Base-by-base conservation (phyloP, 2,329 filamentous ascomycete genomes). In the Curvularia sp. region DNA sequence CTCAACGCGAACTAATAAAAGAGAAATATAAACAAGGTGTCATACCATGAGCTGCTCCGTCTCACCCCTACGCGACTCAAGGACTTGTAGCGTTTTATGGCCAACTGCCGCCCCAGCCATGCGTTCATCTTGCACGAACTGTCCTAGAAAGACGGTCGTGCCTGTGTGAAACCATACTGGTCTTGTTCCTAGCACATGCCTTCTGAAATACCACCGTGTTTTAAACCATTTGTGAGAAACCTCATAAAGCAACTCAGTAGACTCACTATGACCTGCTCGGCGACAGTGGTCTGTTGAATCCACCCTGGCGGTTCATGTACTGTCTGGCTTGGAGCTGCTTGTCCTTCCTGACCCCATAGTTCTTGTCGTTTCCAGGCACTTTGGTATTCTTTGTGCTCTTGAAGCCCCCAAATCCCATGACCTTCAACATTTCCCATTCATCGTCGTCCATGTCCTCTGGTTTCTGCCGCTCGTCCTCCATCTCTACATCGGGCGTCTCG, bases 261-360 rank as follows among this genome's bases (percentile, higher is more conserved):
- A 13, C 28, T 12, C 44, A 30, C 20, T 26, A 35, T 69, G 65
- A 69, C 44, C 65, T 60, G 10, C 65, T 58, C 7, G 77, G 77
- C 41, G 88, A 90, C 52, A 93, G 79, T 46, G 91, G 90, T 68
- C 91, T 80, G 75, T 94, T 95, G 81, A 95, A 95, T 5, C 91
- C 91, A 55, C 91, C 91, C 51, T 88, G 83, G 56, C 91, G 85
- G 73, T 95, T 95, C 87, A 99, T 99, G 78, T 99, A 99, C 85
- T 99, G 95, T 68, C 95, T 85, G 74, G 97, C 98, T 82, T 96
- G 87, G 13, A 89, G 91, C 86, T 92, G 93, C 87, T 97, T 97
- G 80, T 95, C 92, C 83, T 95, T 97, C 66, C 89, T 83, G 52
- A 97, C 88, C 0, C 83, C 92, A 55, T 91, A 93, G 42, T 89